A percentile compares a stretch with the other conserved stretches of the same genome.
Evolutionary conservation across 176 grass and related monocot species (phyloP).

Genomic region (Aegilops bicornis): DNA sequence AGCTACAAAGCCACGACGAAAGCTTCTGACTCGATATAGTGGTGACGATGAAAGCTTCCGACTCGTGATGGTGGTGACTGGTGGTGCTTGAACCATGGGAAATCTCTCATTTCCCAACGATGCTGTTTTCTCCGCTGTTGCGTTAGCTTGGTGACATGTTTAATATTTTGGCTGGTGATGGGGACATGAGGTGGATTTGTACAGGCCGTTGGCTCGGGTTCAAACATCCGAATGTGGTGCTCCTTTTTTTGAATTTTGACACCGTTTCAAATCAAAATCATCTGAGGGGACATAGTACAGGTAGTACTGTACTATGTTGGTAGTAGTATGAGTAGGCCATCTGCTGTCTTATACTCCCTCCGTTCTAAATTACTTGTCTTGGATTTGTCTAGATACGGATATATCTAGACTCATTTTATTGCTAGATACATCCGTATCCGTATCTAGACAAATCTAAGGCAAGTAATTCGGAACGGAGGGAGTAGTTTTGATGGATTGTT

Average conservation of each 20-base stretch:
- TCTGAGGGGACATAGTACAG: not conserved
- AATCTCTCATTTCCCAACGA: not conserved
- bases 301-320: no score
- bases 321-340: not conserved
- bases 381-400: no score
- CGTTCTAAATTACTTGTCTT: no score
- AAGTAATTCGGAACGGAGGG: no score
- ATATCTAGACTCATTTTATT: no score
- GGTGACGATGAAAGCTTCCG: not conserved
- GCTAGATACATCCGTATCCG: no score
- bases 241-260: not conserved
- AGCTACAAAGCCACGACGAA: slow-evolving; percentile 40
- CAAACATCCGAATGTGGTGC: not conserved
- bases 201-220: not conserved
- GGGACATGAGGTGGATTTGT: not conserved
- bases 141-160: slow-evolving; percentile 1
- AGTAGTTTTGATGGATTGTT: not conserved
- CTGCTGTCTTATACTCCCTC: no score
- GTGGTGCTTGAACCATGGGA: not conserved
- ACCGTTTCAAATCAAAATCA: not conserved
- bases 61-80: not conserved
- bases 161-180: not conserved
- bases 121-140: not conserved
- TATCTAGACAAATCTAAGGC: no score
- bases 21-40: not conserved